phyloP scores from a whole-genome alignment of 2,329 filamentous ascomycete species.

The Intubia oerlemansii region DNA sequence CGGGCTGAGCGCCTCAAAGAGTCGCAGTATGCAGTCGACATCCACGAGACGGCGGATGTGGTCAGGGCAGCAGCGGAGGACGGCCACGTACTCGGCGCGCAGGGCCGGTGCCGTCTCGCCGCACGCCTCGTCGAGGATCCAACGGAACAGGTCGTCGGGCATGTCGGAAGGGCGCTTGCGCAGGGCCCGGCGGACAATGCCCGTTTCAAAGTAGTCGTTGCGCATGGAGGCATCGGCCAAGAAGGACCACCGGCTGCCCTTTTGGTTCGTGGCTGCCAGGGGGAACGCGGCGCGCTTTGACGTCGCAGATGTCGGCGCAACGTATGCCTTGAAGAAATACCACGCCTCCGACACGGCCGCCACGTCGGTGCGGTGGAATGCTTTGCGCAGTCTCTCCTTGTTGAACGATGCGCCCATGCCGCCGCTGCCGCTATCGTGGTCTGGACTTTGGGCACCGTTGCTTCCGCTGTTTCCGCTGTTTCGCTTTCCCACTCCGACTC shows the following conservation, averaged over 20 bases:
- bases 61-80: constrained; percentile 22
- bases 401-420: constrained; percentile 9
- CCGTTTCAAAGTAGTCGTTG: constrained; percentile 38
- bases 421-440: too few relatives aligned
- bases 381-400: constrained; percentile 20
- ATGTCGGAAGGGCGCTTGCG: constrained; percentile 13
- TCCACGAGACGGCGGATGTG: constrained; percentile 21
- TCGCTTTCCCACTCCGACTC: too few relatives aligned
- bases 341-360: constrained; percentile 17
- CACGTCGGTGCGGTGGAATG: constrained; percentile 27
- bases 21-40: constrained; percentile 20
- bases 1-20: constrained; percentile 40
- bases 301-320: constrained; percentile 5
- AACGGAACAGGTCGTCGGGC: constrained; percentile 42
- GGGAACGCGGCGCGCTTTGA: neutral
- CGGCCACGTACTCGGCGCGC: constrained; percentile 35
- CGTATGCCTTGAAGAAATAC: constrained; percentile 27
- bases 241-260: constrained; percentile 21
- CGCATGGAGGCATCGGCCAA: constrained; percentile 27
- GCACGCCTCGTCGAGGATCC: constrained; percentile 41
- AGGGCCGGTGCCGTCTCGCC: constrained; percentile 30
- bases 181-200: constrained; percentile 34
- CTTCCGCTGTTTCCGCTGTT: too few relatives aligned
- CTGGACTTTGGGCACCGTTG: too few relatives aligned
- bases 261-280: too few relatives aligned